Conservation (phyloP, 2,329 filamentous ascomycete genomes). For the Fusarium sp. region DNA sequence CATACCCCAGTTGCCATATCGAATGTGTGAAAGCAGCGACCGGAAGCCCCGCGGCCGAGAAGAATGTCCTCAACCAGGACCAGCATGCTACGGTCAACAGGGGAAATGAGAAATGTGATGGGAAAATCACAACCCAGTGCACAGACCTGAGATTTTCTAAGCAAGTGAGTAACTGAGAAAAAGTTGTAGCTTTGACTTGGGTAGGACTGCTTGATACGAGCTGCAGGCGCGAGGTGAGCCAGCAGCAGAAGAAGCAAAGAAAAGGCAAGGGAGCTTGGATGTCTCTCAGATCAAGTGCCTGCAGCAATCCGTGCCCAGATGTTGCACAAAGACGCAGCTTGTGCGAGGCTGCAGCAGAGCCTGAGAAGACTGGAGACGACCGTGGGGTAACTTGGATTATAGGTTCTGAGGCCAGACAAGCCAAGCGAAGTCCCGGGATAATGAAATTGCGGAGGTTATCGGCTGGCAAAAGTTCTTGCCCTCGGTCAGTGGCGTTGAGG, state of each 20-base stretch:
- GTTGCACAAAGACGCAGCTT: constrained; percentile 4
- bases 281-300: constrained; percentile 28
- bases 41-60: constrained; percentile 29
- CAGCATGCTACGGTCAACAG: constrained; percentile 22
- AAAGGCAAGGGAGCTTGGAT: constrained; percentile 17
- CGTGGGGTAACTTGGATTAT: constrained; percentile 17
- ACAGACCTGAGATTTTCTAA: not conserved
- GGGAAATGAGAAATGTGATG: constrained; percentile 18
- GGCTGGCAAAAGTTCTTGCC: constrained; percentile 2
- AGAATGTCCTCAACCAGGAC: constrained; percentile 23
- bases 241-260: not conserved
- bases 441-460: constrained; percentile 16
- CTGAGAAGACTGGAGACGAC: constrained; percentile 13
- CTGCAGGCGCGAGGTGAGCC: constrained; percentile 23
- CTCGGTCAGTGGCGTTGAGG: constrained; percentile 23
- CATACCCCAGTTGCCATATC: constrained; percentile 15
- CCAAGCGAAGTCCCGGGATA: constrained; percentile 19
- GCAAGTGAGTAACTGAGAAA: constrained; percentile 9
- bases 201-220: constrained; percentile 41
- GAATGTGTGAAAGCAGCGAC: constrained; percentile 24
- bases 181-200: constrained; percentile 5
- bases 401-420: constrained; percentile 34
- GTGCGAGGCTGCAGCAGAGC: constrained; percentile 27
- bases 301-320: constrained; percentile 21
- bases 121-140: constrained; percentile 12